A percentile compares a stretch with the other conserved stretches of the same genome.
phyloP scores from a whole-genome alignment of 331 rosid genomes.

The Phaseolus coccineus region DNA sequence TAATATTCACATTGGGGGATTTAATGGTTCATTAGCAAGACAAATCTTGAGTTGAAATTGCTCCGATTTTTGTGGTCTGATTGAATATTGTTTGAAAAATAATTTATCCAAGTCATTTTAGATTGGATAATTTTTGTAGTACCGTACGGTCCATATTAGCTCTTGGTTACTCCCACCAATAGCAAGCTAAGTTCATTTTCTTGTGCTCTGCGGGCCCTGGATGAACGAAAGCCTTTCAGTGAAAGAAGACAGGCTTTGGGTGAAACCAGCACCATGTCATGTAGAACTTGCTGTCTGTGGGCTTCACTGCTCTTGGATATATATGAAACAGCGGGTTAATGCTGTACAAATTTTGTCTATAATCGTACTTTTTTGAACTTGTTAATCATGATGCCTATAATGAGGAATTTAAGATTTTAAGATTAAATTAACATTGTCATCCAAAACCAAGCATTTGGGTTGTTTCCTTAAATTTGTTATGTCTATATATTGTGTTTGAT shows the following conservation, averaged over 20 bases:
- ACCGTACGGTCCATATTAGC: neutral
- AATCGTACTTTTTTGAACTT: neutral
- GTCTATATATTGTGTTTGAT: constrained; percentile 33
- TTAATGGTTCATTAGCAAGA: neutral
- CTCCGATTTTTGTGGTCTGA: neutral
- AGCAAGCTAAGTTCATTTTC: neutral
- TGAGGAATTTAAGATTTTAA: neutral
- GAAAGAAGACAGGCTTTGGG: neutral
- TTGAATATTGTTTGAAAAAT: neutral
- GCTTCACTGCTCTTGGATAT: neutral
- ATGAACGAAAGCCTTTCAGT: neutral
- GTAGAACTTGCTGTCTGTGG: constrained; percentile 18
- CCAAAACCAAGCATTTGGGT: constrained; percentile 23
- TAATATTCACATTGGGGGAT: neutral
- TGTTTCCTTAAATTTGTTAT: constrained; percentile 24
- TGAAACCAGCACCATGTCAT: neutral
- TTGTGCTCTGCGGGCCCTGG: neutral
- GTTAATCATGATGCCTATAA: neutral
- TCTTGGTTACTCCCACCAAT: neutral
- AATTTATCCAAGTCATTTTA: neutral
- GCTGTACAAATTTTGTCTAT: neutral
- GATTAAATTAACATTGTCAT: neutral
- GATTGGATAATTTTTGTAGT: neutral
- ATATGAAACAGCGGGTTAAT: constrained; percentile 1
- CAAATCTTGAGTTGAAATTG: neutral